Evolutionary conservation across 164 flowering plant genomes (phyloP), one percentile per base, ranked within the genome.

Genomic region (Houttuynia cordata): DNA sequence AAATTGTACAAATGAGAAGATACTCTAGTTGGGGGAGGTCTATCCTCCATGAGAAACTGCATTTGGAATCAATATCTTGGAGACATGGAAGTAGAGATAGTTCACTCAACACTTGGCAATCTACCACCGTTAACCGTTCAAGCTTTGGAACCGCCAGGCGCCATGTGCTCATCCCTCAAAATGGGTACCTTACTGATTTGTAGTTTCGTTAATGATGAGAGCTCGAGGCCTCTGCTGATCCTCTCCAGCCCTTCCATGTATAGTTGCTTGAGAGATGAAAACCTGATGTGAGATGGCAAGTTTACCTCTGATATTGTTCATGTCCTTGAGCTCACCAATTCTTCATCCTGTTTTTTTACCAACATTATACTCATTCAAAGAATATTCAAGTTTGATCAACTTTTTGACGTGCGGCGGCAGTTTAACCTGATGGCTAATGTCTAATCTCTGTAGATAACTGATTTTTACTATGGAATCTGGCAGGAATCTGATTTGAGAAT

Each of bases 301-400:
- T 17, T 22, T 0, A 37, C 72, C 72, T 6, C 58, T 8, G 8
- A 69, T 55, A 40, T 51, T 39, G 0, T 1, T 39, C 53, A 64
- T 34, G 22, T 60, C 13, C 49, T 51, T 60, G 24, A 64, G 30
- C 40, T 64, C 61, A 8, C 47, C 42, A 3, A 69, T 69, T 10
- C 53, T 30, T 2, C 47, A 13, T 59, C 55, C 62, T 23, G n/a
- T 15, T 20, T 40, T 58, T 19, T 13, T 61, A 10, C 62, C 66
- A n/a, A 63, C 66, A 58, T 42, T 22, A 30, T 62, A 68, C 22
- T 24, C 14, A 13, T 57, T 18, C 25, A 68, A 25, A 30, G 6
- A n/a, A 24, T 61, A 53, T 17, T 41, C 51, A 24, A 57, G 62
- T 20, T 23, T 5, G 14, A 52, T 51, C 30, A 68, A 53, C 51